Base-by-base conservation (phyloP, 345 rosid genomes). In the Raphanus raphanistrum region DNA sequence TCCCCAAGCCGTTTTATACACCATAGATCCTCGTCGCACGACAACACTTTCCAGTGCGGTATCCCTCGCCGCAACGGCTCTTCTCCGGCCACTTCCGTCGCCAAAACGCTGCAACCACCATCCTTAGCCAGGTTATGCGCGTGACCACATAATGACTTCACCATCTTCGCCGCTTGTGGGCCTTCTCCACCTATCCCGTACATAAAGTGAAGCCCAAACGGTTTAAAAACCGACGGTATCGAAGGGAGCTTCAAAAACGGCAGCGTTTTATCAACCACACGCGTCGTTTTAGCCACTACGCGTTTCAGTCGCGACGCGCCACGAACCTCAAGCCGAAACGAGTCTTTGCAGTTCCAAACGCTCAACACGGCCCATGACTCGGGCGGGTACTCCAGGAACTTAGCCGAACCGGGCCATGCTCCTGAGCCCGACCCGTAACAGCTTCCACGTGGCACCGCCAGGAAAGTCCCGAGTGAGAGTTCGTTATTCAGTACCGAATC, bases 121-220 rank as follows among this genome's bases (percentile, higher is more conserved):
- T 82, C 86, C 60, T 82, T 91, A 0, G 97, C 99, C 72, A 95
- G 16, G 68, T 95, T 93, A 45, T 95, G 99, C 76, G 96, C 99
- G 87, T 95, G 81, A 0, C 80, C 81, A 27, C 96, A 89, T 15
- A 95, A 68, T 7, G 93, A 87, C 45, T 74, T 84, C 73, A 89
- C 80, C 84, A 91, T 83, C 32, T 83, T 84, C 45, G 35, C 85
- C 31, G 93, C 96, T 70, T 64, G 84, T 76, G 92, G 91, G 1
- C 99, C 99, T 70, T 91, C 96, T 1, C 99, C 99, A 0, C 98
- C 97, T 2, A 93, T 26, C 0, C 98, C 99, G 66, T 96, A 96
- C 86, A 93, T 25, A 62, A 96, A 91, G 48, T 84, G 84, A 68
- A 90, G 67, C 69, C 99, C 98, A 32, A 96, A 96, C 21, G 96